Base-by-base conservation (phyloP, 768 basidiomycete genomes). In the Lactarius indigo region DNA sequence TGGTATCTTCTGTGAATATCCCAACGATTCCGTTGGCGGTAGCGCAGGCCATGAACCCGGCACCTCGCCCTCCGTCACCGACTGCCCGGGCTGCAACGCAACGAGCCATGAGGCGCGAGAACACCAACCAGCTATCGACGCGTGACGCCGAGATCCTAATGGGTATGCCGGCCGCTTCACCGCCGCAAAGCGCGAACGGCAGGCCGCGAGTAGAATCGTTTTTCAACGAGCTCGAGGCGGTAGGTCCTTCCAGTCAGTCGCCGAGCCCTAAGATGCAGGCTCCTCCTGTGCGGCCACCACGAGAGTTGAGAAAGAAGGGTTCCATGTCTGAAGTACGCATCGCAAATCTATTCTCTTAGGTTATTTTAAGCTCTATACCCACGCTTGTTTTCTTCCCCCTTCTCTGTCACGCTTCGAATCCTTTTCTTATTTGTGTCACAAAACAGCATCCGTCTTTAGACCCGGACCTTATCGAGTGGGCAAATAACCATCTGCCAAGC, bases 21-120 rank as follows among this genome's bases (percentile, higher is more conserved):
- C 93, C 95, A 1, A 98, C 96, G 1, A 98, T 98, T 69, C 94
- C 96, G 0, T 82, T 99, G 50, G 86, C 90, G 28, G 92, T 97
- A 15, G 97, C 97, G 0, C 95, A 98, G 78, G 87, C 95, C 2
- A 94, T 98, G 94, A 94, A 92, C 72, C 96, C 96, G 2, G 91
- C 92, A 0, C 96, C 96, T 9, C 85, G 96, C 15, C 97, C 97
- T 0, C 96, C 97, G 1, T 96, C 95, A 0, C 97, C 97, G 0
- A 82, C 86, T 0, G 89, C 91, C 17, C 87, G 94, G 18, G 93
- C 86, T 23, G 94, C 94, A 1, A 93, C 90, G 0, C 96, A 98
- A 76, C 87, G 88, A 52, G 92, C 94, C 0, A 80, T 92, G 58
- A 86, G 94, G 23, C 82, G 94, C 59, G 92, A 94, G 74, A 90